Evolutionary conservation across 2,329 filamentous ascomycete genomes (phyloP).

Genomic region (Nannizzia gypsea): DNA sequence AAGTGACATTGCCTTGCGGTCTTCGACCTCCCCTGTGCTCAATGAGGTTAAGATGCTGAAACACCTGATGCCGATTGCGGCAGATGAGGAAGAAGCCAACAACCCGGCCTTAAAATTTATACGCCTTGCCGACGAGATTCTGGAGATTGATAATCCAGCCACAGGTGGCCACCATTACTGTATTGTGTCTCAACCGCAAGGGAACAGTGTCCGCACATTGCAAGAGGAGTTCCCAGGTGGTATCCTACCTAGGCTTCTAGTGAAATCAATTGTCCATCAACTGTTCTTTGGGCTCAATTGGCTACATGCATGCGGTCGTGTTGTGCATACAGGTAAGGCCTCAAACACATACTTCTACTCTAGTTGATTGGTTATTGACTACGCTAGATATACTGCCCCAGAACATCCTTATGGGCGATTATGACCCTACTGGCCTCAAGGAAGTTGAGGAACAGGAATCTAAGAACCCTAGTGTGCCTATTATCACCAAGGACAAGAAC

Average conservation of each 20-base stretch:
- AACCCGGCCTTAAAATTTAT: constrained; percentile 16
- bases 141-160: constrained; percentile 14
- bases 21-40: constrained; percentile 9
- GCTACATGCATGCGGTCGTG: constrained; percentile 13
- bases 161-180: constrained; percentile 16
- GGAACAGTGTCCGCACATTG: constrained; percentile 17
- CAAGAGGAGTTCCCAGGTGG: constrained; percentile 16
- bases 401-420: constrained; percentile 11
- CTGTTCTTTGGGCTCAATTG: constrained; percentile 15
- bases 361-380: not conserved
- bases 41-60: constrained; percentile 18
- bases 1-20: not conserved
- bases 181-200: constrained; percentile 18
- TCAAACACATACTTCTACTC: not conserved
- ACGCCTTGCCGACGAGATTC: constrained; percentile 19
- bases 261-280: constrained; percentile 15
- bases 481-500: constrained; percentile 3
- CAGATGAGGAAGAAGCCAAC: not conserved
- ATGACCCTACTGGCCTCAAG: constrained; percentile 9
- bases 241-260: constrained; percentile 14
- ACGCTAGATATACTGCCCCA: constrained; percentile 13
- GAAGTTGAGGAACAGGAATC: constrained; percentile 12
- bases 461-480: constrained; percentile 8
- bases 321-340: constrained; percentile 17
- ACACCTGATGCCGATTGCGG: constrained; percentile 13